Evolutionary conservation across 2,329 filamentous ascomycete species (phyloP), one percentile per base, ranked within the genome.

Genomic region (Calonectria multiphialidica): DNA sequence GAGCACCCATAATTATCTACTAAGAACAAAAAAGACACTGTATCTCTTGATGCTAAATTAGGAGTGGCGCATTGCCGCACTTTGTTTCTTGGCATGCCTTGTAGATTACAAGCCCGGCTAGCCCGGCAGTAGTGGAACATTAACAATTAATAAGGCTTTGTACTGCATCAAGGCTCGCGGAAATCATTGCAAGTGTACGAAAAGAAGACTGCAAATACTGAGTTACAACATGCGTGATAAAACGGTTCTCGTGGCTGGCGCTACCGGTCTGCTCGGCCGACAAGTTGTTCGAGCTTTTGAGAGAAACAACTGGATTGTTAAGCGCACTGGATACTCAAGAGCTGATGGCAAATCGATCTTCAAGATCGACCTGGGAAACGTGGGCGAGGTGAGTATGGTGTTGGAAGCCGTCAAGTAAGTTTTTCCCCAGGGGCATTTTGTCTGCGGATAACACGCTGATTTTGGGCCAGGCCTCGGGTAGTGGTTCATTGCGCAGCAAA

Each of bases 401-500:
- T 81, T 94, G 2, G 87, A 91, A 21, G 83, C 87, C 9, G 84
- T 86, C 75, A 90, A 89, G 92, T 93, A 75, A 6, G 78, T 47
- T 5, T 6, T 13, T 16, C 12, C 15, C 12, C 9, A 7, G 35
- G 5, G 2, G 3, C 23, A 37, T 30, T 13, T 30, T 68, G 16
- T 30, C n/a, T 5, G 15, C 15, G 53, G 35, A 5, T 21, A 57
- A 25, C n/a, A 57, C 53, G 70, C 72, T 71, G 70, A 75, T 35
- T 12, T 37, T 45, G 25, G 10, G 16, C 42, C 47, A 95, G 93
- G 80, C 94, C 95, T 8, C 86, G 93, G 72, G 94, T 93, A 63
- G 91, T 98, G 50, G 90, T 98, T 42, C 95, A 98, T 82, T 96
- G 95, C 95, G 96, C 95, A 42, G 95, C 95, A 50, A 95, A 98